Percentiles rank a stretch among this genome's conserved stretches.
phyloP scores from a whole-genome alignment of 2,329 filamentous ascomycete species.

The Pezicula rhizophila region DNA sequence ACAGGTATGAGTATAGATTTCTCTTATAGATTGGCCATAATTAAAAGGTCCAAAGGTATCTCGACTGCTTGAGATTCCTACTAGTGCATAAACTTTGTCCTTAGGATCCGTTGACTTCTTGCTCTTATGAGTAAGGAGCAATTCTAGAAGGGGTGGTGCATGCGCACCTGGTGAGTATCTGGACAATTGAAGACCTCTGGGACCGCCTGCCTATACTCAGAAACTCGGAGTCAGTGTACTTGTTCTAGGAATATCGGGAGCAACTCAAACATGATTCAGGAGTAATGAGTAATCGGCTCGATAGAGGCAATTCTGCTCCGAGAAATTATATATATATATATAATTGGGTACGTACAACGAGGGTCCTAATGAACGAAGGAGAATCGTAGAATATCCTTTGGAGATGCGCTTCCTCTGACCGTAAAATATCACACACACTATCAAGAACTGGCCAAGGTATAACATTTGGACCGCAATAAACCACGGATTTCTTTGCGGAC shows the following conservation, averaged over 20 bases:
- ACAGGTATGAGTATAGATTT: conserved; percentile 19
- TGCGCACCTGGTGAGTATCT: conserved; percentile 10
- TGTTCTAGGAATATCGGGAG: too few relatives aligned
- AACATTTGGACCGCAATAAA: conserved; percentile 31
- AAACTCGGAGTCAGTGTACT: too few relatives aligned
- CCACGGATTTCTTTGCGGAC: conserved; percentile 25
- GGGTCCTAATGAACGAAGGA: conserved; percentile 13
- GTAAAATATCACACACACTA: conserved; percentile 15
- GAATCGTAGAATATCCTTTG: conserved; percentile 12
- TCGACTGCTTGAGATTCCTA: conserved; percentile 18
- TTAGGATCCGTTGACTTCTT: conserved; percentile 23
- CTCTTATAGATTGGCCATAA: conserved; percentile 15
- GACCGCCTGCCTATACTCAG: conserved; percentile 10
- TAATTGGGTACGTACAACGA: conserved; percentile 2
- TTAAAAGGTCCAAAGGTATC: conserved; percentile 17
- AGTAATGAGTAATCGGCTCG: too few relatives aligned
- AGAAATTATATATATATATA: too few relatives aligned
- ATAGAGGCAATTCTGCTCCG: too few relatives aligned
- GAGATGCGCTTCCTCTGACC: conserved; percentile 9
- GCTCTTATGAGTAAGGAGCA: conserved; percentile 21
- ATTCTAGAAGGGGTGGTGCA: conserved; percentile 18
- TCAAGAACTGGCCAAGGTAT: conserved; percentile 32
- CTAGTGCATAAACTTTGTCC: conserved; percentile 24
- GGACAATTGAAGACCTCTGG: conserved; percentile 17
- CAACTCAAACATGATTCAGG: too few relatives aligned